Conservation (phyloP, 1,284 basidiomycete genomes). For the Psilocybe mexicana region DNA sequence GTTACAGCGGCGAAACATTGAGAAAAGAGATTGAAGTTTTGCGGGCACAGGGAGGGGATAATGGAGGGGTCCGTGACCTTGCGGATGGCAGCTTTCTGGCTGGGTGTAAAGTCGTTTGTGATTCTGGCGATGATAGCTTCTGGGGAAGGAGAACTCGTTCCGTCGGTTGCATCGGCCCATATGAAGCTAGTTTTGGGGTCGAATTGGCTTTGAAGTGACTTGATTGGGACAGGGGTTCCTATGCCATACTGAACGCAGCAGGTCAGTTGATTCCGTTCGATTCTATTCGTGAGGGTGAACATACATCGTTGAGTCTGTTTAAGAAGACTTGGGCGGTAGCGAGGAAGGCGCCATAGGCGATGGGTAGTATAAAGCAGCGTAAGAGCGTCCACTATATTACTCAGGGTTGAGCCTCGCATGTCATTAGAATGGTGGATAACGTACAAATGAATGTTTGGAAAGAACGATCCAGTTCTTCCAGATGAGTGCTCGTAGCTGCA, state of each 20-base stretch:
- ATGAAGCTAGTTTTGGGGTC: slow-evolving; percentile 54
- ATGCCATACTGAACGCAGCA: slow-evolving; percentile 54
- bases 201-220: slow-evolving; percentile 49
- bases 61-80: slow-evolving; percentile 48
- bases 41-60: slow-evolving; percentile 61
- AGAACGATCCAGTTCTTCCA: slow-evolving; percentile 76
- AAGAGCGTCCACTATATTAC: slow-evolving; percentile 59
- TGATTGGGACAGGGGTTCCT: slow-evolving; percentile 55
- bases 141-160: slow-evolving; percentile 38
- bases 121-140: slow-evolving; percentile 19
- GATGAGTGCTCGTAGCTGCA: slow-evolving; percentile 61
- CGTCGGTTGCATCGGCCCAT: slow-evolving; percentile 65
- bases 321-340: slow-evolving; percentile 62
- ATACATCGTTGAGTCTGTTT: slow-evolving; percentile 53
- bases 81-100: slow-evolving; percentile 39
- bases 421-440: slow-evolving; percentile 25
- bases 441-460: slow-evolving; percentile 60
- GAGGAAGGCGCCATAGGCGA: slow-evolving; percentile 70
- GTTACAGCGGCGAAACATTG: slow-evolving; percentile 72
- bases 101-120: slow-evolving; percentile 19
- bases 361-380: slow-evolving; percentile 66
- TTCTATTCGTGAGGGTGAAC: not conserved
- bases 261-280: not conserved
- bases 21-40: slow-evolving; percentile 73
- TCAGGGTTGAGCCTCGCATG: not conserved